phyloP scores from a whole-genome alignment of 768 basidiomycete genomes.

The Leccinum variicolor region DNA sequence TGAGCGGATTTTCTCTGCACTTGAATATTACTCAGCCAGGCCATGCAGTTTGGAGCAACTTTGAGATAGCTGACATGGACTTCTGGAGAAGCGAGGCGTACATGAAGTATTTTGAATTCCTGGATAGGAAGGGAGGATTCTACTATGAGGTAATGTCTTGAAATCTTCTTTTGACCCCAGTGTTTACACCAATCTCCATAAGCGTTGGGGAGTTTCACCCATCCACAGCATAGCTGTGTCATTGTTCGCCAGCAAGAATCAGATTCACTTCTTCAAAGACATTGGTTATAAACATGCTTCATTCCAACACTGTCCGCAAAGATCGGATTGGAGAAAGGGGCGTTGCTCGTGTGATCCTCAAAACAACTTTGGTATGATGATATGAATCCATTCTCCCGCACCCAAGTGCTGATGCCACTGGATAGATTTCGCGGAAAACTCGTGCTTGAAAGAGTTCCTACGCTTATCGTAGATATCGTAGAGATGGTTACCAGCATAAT shows the following conservation, averaged over 20 bases:
- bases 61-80: constrained; percentile 84
- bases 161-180: background rate
- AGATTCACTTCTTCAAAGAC: constrained; percentile 94
- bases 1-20: constrained; percentile 26
- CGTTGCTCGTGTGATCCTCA: constrained; percentile 83
- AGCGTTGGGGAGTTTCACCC: constrained; percentile 94
- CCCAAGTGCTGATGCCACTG: constrained; percentile 5
- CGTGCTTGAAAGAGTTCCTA: constrained; percentile 28
- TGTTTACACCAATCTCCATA: constrained; percentile 3
- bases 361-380: constrained; percentile 69
- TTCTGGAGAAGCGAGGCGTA: constrained; percentile 86
- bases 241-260: constrained; percentile 81
- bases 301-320: constrained; percentile 89
- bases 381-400: background rate
- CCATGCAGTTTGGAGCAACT: constrained; percentile 82
- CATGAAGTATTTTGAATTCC: constrained; percentile 74
- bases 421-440: constrained; percentile 28
- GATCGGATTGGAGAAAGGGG: constrained; percentile 65
- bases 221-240: constrained; percentile 90
- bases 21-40: background rate
- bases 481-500: background rate
- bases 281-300: constrained; percentile 92
- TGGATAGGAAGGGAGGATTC: constrained; percentile 80
- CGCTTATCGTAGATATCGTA: constrained; percentile 27
- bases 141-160: constrained; percentile 68